Conservation (phyloP, 2,329 filamentous ascomycete genomes). For the Dactylellina haptotyla region DNA sequence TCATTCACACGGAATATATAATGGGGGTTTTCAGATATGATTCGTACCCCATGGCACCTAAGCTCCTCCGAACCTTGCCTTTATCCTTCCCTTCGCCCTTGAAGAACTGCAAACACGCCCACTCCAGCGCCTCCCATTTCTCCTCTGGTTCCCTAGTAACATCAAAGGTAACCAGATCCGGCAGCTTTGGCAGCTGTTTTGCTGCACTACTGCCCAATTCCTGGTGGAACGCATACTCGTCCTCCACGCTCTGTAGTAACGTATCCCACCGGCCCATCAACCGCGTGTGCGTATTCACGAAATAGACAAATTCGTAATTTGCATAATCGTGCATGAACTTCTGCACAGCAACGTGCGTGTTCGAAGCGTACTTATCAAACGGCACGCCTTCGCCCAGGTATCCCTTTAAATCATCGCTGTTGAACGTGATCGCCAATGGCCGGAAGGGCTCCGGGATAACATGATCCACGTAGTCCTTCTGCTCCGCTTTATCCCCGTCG, state of each 20-base stretch:
- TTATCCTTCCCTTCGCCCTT: conserved; percentile 5
- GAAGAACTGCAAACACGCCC: conserved; percentile 42
- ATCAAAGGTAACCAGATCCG: conserved; percentile 48
- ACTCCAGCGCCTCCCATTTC: conserved; percentile 34
- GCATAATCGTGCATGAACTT: conserved; percentile 48
- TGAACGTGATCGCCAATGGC: conserved; percentile 42
- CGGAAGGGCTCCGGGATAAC: conserved; percentile 32
- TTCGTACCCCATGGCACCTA: conserved; percentile 40
- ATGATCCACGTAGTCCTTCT: conserved; percentile 19
- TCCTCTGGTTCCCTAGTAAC: conserved; percentile 39
- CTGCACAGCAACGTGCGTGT: conserved; percentile 43
- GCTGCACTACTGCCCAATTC: conserved; percentile 11
- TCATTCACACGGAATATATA: not conserved
- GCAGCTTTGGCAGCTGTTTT: conserved; percentile 9
- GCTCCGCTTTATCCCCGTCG: conserved; percentile 32
- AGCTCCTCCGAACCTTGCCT: conserved; percentile 25
- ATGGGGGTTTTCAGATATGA: not conserved
- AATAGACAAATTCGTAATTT: conserved; percentile 46
- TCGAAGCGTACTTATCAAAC: conserved; percentile 33
- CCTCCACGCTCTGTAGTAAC: conserved; percentile 38
- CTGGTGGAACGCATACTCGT: conserved; percentile 48
- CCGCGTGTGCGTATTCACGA: conserved; percentile 23
- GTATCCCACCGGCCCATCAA: conserved; percentile 45
- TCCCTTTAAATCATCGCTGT: conserved; percentile 26
- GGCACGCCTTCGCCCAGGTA: conserved; percentile 32